Base-by-base conservation (phyloP, 2,329 filamentous ascomycete species). In the Septoria linicola region DNA sequence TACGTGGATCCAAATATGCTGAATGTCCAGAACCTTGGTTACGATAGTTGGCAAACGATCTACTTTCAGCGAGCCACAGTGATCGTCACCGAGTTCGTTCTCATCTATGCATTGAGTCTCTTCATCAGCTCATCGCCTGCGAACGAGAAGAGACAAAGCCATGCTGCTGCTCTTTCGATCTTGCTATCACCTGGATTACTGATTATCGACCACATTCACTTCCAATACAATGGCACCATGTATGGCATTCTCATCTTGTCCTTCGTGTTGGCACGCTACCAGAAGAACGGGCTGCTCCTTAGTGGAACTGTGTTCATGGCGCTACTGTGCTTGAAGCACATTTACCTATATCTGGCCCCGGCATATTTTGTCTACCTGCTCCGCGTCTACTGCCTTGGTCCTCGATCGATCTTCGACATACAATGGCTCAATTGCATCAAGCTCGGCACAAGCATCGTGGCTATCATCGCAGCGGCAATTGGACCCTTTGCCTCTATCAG, bases 201-300 rank as follows among this genome's bases (percentile, higher is more conserved):
- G 54, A 95, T 99, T 68, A 97, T 99, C 69, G 93, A 99, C 67
- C 93, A 99, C 69, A 92, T 96, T 59, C 91, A 96, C 70, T 99
- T 99, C 70, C 93, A 99, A 76, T 99, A 99, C 76, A 99, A 99
- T 74, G 92, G 93, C 34, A 90, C 91, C 72, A 83, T 99, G 72
- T 99, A 97, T 68, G 93, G 93, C 31, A 76, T 97, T 36, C 76
- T 99, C 43, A 81, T 97, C 31, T 77, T 92, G 47, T 97, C 93
- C 2, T 79, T 99, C 41, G 87, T 95, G 1, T 74, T 95, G 53
- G 89, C 90, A 5, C 84, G 89, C 43, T 53, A 56, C 14, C 82
- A 85, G 62, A 82, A 81, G 65, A 85, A 85, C 8, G 87, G 87
- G 0, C 76, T 93, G 27, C 78, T 97, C 10, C 75, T 77, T 39